Percentiles rank a stretch among this genome's conserved stretches.
phyloP scores from a whole-genome alignment of 163 green algal species.

The Scenedesmus sp. region DNA sequence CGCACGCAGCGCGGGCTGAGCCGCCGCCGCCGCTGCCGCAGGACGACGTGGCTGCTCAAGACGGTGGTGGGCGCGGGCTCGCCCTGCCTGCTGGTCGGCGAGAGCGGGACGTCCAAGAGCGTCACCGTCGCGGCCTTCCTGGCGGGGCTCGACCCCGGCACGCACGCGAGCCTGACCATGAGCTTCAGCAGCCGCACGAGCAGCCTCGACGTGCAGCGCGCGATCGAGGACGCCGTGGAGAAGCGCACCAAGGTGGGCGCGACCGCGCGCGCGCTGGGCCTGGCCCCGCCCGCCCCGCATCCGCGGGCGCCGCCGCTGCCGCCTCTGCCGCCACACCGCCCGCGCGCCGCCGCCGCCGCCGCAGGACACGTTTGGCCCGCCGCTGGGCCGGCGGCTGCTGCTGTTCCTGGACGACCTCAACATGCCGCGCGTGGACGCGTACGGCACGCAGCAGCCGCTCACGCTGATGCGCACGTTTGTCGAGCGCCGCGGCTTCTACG shows the following conservation, averaged over 20 bases:
- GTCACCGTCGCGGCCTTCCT: conserved; percentile 84
- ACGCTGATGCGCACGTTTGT: conserved; percentile 88
- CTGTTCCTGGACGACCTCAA: conserved; percentile 89
- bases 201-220: conserved; percentile 76
- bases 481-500: conserved; percentile 82
- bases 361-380: conserved; percentile 83
- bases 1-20: neutral
- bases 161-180: conserved; percentile 75
- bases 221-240: conserved; percentile 81
- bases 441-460: conserved; percentile 90
- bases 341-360: neutral
- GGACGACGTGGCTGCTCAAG: conserved; percentile 75
- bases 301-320: too few relatives aligned
- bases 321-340: too few relatives aligned
- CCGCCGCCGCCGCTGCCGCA: neutral
- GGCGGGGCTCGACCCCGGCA: conserved; percentile 54
- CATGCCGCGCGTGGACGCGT: conserved; percentile 84
- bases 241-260: conserved; percentile 79
- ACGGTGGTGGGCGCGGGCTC: conserved; percentile 62
- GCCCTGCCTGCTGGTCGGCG: conserved; percentile 81
- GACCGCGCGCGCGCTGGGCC: too few relatives aligned
- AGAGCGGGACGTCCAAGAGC: conserved; percentile 86
- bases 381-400: conserved; percentile 80
- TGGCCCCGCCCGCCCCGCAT: too few relatives aligned
- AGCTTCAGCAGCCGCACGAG: conserved; percentile 83